Evolutionary conservation across 345 rosid species (phyloP).

Genomic region (Murraya koenigii): DNA sequence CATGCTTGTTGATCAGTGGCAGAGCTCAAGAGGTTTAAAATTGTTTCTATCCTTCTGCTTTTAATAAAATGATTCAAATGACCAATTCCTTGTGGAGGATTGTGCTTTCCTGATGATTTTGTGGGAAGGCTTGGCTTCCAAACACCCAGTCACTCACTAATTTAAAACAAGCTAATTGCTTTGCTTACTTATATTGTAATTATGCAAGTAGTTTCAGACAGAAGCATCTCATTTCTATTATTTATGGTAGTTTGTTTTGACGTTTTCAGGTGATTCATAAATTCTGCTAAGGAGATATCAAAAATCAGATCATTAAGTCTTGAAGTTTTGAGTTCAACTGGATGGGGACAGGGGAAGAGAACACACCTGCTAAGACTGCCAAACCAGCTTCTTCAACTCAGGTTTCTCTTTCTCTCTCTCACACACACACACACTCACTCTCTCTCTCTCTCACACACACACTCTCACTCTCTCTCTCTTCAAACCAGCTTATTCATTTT

Average conservation of each 20-base stretch:
- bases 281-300: background rate
- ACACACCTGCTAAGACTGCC: slow-evolving; percentile 62
- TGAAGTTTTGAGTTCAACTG: slow-evolving; percentile 16
- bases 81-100: background rate
- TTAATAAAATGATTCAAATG: background rate
- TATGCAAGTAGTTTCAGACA: background rate
- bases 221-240: slow-evolving; percentile 12
- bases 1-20: background rate
- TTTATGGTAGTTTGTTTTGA: slow-evolving; percentile 5
- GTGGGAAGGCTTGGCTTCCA: background rate
- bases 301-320: slow-evolving; percentile 10
- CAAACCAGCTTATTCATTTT: background rate
- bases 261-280: slow-evolving; percentile 27
- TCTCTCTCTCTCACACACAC: background rate
- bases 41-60: background rate
- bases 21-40: background rate
- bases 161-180: slow-evolving; percentile 1
- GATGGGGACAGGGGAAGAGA: slow-evolving; percentile 85
- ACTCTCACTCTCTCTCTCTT: background rate
- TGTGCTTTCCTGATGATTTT: background rate
- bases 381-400: slow-evolving; percentile 71
- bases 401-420: slow-evolving; percentile 29
- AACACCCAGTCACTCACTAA: background rate
- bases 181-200: background rate
- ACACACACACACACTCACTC: too few relatives aligned